Conservation (phyloP, 2,329 filamentous ascomycete genomes). For the Cercospora zeae-maydis region DNA sequence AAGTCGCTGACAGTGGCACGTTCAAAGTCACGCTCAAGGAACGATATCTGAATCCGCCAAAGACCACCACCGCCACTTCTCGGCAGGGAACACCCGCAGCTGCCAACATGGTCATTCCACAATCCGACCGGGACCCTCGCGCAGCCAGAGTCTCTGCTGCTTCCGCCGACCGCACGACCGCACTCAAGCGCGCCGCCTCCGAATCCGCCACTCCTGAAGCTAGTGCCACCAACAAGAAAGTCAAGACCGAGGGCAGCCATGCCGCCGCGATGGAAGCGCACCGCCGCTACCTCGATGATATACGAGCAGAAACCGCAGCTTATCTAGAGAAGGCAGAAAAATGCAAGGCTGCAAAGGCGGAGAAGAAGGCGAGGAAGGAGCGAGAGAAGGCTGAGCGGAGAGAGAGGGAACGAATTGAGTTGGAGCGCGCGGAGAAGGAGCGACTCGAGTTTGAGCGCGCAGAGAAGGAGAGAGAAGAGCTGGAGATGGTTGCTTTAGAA, state of each 20-base stretch:
- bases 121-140: neutral
- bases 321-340: neutral
- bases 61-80: neutral
- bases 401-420: neutral
- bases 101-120: neutral
- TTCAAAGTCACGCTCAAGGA: neutral
- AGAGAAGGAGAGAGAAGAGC: constrained; percentile 8
- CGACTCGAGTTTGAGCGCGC: neutral
- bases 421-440: neutral
- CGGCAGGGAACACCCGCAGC: neutral
- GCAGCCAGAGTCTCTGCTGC: neutral
- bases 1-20: neutral
- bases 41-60: neutral
- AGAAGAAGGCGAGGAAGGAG: constrained; percentile 2
- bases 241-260: neutral
- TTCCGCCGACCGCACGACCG: neutral
- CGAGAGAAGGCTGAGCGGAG: neutral
- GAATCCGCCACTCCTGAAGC: constrained; percentile 1
- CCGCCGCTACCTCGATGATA: neutral
- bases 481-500: neutral
- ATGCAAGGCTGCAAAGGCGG: neutral
- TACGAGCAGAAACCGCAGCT: neutral
- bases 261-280: neutral
- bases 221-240: neutral
- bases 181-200: neutral